Evolutionary conservation across 164 flowering plant species (phyloP).

Genomic region (Piper longum): DNA sequence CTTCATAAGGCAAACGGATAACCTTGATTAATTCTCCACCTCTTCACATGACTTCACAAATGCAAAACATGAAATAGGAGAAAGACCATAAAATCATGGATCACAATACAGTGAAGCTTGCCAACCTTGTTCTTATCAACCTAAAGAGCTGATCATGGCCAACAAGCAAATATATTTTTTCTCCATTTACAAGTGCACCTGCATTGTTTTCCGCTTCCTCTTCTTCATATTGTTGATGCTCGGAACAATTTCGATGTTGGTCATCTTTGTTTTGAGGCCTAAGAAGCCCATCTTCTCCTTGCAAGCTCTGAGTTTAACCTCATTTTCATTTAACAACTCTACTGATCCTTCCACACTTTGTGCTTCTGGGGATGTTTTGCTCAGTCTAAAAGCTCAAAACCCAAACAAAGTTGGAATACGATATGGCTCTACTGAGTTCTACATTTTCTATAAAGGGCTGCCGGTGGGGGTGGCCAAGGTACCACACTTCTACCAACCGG

Average conservation of each 20-base stretch:
- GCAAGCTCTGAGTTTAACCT: slow-evolving; percentile 17
- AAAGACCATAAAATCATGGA: too few relatives aligned
- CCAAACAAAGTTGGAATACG: slow-evolving; percentile 35
- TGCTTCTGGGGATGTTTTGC: slow-evolving; percentile 21
- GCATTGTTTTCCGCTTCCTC: slow-evolving; percentile 19
- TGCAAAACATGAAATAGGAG: too few relatives aligned
- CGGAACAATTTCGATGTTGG: slow-evolving; percentile 10
- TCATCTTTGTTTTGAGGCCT: slow-evolving; percentile 30
- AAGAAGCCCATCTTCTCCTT: slow-evolving; percentile 29
- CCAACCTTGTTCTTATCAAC: too few relatives aligned
- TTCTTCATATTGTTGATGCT: slow-evolving; percentile 3
- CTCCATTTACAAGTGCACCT: slow-evolving; percentile 18
- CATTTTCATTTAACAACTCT: slow-evolving; percentile 14
- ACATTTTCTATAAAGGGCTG: slow-evolving; percentile 14
- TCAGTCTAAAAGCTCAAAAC: slow-evolving; percentile 24
- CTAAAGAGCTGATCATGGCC: too few relatives aligned
- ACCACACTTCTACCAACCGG: slow-evolving; percentile 31
- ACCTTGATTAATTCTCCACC: too few relatives aligned
- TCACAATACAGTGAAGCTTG: too few relatives aligned
- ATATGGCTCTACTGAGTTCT: slow-evolving; percentile 19
- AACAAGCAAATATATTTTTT: not conserved
- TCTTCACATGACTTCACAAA: too few relatives aligned
- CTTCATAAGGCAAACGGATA: too few relatives aligned
- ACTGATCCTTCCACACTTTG: slow-evolving; percentile 10
- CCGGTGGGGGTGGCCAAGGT: slow-evolving; percentile 26